Percentiles rank a stretch among this genome's conserved stretches.
phyloP scores from a whole-genome alignment of 345 rosid genomes.

The Pseudoturritis turrita region DNA sequence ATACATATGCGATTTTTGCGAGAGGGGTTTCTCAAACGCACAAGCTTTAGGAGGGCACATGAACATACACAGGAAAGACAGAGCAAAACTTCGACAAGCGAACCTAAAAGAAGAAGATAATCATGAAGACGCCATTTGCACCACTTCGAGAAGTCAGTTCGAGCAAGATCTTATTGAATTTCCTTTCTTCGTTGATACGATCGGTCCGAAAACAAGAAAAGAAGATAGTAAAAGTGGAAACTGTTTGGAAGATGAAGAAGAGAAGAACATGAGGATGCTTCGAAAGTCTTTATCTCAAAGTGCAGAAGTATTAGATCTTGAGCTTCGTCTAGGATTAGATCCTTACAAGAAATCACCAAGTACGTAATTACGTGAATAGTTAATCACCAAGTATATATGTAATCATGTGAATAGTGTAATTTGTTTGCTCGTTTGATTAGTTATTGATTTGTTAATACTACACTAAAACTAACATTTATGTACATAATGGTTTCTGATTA shows the following conservation, averaged over 20 bases:
- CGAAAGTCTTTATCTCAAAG: conserved; percentile 16
- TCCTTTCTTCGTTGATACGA: conserved; percentile 18
- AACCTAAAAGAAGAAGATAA: conserved; percentile 9
- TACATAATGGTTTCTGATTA: conserved; percentile 4
- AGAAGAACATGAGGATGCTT: neutral
- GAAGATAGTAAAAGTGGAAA: neutral
- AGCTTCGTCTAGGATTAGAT: conserved; percentile 34
- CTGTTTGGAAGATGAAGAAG: conserved; percentile 16
- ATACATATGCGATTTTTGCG: conserved; percentile 76
- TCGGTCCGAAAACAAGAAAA: neutral
- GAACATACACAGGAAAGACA: conserved; percentile 79
- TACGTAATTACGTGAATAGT: conserved; percentile 6
- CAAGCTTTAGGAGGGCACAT: conserved; percentile 95
- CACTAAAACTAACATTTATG: conserved; percentile 16
- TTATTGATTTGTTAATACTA: neutral
- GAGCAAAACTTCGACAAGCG: conserved; percentile 29
- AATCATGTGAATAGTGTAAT: neutral
- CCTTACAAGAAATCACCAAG: conserved; percentile 24
- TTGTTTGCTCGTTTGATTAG: conserved; percentile 1
- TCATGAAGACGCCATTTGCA: conserved; percentile 3
- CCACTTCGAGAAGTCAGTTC: conserved; percentile 15
- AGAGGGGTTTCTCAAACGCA: conserved; percentile 86
- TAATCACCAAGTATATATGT: neutral
- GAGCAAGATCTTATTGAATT: conserved; percentile 19
- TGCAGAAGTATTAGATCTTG: conserved; percentile 29